Evolutionary conservation across 73 alveolate species (phyloP).

Genomic region (Durusdinium trenchii): DNA sequence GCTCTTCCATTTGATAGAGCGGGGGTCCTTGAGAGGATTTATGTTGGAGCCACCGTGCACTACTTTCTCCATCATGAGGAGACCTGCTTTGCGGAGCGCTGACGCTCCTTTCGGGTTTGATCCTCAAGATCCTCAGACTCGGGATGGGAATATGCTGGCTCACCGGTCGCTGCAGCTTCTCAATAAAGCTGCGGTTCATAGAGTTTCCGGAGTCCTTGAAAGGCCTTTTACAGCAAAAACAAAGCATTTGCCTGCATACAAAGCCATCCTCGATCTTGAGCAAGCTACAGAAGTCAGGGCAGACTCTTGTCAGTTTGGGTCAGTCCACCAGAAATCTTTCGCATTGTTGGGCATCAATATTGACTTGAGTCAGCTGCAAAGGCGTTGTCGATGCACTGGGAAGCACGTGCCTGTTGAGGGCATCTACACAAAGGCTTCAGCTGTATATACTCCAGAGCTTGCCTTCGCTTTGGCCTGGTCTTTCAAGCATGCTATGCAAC

Average conservation of each 20-base stretch:
- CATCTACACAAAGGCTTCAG: not conserved
- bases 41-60: conserved; percentile 8
- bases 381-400: not conserved
- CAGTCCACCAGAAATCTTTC: no score
- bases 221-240: not conserved
- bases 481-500: not conserved
- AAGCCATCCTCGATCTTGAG: no score
- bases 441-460: not conserved
- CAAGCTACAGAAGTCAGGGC: no score
- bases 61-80: not conserved
- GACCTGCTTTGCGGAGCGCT: not conserved
- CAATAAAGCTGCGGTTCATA: no score
- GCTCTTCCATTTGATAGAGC: not conserved
- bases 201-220: not conserved
- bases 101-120: not conserved
- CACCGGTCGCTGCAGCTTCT: not conserved
- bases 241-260: no score
- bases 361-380: not conserved
- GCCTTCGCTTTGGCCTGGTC: not conserved
- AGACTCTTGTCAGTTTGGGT: no score
- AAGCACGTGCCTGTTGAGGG: not conserved
- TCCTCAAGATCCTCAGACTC: not conserved
- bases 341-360: not conserved
- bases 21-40: not conserved
- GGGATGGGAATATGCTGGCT: not conserved